These are phyloP conservation scores for Glomus cerebriforme DNA, from an alignment of 192 early-diverging fungal species.

Conservation along the genomic window DNA sequence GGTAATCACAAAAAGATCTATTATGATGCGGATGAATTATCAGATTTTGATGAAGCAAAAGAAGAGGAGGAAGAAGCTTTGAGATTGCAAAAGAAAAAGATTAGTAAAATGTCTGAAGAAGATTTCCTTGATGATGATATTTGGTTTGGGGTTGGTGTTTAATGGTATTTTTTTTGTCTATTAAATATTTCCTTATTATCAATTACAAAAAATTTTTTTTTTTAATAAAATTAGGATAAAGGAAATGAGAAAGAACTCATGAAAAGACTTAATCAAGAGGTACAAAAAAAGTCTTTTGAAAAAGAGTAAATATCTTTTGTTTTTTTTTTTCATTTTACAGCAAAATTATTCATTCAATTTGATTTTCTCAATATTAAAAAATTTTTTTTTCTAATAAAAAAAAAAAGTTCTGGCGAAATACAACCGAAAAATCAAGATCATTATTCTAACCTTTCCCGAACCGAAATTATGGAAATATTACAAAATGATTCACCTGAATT, in stretches of 20 bases:
- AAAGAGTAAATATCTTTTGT: conserved; percentile 33
- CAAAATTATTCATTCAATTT: background rate
- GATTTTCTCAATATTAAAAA: no score
- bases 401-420: background rate
- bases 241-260: conserved; percentile 51
- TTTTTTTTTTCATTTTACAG: background rate
- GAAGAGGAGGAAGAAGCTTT: conserved; percentile 90
- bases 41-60: conserved; percentile 75
- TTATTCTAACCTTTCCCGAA: conserved; percentile 53
- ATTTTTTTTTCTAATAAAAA: no score
- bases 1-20: conserved; percentile 75
- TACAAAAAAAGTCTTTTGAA: conserved; percentile 49
- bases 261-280: conserved; percentile 52
- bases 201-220: background rate
- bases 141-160: conserved; percentile 50
- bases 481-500: conserved; percentile 77
- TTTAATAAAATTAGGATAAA: conserved; percentile 37
- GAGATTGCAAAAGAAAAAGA: conserved; percentile 77
- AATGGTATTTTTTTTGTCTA: no score
- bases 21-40: conserved; percentile 84
- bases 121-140: conserved; percentile 86
- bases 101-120: conserved; percentile 78
- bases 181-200: no score
- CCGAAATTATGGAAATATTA: conserved; percentile 65
- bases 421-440: conserved; percentile 34